Base-by-base conservation (phyloP, 2,329 filamentous ascomycete genomes). In the Colletotrichum limetticola region DNA sequence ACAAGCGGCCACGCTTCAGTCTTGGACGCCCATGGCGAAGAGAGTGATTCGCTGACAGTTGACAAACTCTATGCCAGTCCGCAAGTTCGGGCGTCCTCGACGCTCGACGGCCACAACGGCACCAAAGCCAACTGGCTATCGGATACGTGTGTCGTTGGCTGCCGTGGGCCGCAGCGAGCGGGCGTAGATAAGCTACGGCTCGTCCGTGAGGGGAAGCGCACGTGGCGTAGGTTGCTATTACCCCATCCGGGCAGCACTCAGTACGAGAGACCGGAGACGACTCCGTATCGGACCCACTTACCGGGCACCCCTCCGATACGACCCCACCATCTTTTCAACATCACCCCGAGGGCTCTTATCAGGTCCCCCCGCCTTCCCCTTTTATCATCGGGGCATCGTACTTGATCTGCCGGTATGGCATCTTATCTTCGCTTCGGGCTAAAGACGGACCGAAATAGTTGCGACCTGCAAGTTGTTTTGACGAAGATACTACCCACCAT, bases 251-350 rank as follows among this genome's bases (percentile, higher is more conserved):
- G 46, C 61, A 53, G 28, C 61, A 19, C 19, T 69, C 30, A 42
- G 37, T 11, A 11, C 42, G 30, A 56, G 35, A 12, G 28, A 73
- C 67, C 71, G 71, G 71, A 57, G 46, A 61, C 46, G 71, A 30
- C 49, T 70, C 67, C 66, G 71, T 62, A 62, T 53, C 58, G 32
- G 71, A 61, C 52, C 67, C 67, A 73, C 71, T 71, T 61, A 37
- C 66, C 71, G 71, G 71, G 37, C 57, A 61, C 66, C 46, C 61
- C 71, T 66, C 71, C 71, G 71, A 73, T 73, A 5, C 56, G 60
- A 65, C 55, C 70, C 69, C 60, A 35, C 61, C 49, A 28, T 70
- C 24, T 24, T 5, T 5, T 32, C 26, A 35, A 56, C 58, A 65
- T 22, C 55, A 59, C n/a, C 1, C 37, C 60, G 49, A 52, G 14